A percentile compares a stretch with the other conserved stretches of the same genome.
Evolutionary conservation across 345 rosid species (phyloP).

Genomic region (Mercurialis annua): DNA sequence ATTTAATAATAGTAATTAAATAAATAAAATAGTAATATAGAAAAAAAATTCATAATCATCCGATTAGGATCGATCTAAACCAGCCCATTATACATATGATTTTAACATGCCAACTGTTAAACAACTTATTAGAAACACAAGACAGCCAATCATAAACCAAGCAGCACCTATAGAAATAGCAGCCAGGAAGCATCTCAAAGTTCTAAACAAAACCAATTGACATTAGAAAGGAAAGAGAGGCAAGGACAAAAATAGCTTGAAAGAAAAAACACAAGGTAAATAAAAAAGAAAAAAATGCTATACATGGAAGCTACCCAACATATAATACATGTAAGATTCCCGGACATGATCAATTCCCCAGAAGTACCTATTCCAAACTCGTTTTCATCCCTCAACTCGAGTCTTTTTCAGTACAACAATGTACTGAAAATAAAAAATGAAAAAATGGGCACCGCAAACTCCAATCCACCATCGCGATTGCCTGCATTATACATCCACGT

Average conservation of each 20-base stretch:
- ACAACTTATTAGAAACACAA: too few relatives aligned
- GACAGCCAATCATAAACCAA: too few relatives aligned
- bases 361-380: constrained; percentile 22
- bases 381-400: constrained; percentile 24
- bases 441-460: constrained; percentile 49
- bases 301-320: constrained; percentile 37
- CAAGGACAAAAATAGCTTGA: constrained; percentile 8
- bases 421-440: constrained; percentile 57
- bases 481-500: constrained; percentile 47
- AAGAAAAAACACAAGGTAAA: not conserved
- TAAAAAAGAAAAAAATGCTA: constrained; percentile 23
- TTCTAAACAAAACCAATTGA: constrained; percentile 4
- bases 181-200: not conserved
- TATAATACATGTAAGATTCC: constrained; percentile 36
- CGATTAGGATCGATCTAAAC: too few relatives aligned
- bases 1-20: too few relatives aligned
- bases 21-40: too few relatives aligned
- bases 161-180: not conserved
- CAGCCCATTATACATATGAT: too few relatives aligned
- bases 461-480: constrained; percentile 36
- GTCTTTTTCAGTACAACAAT: constrained; percentile 42
- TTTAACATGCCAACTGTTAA: too few relatives aligned
- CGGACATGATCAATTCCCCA: constrained; percentile 25
- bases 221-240: not conserved
- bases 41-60: too few relatives aligned